Evolutionary conservation across 441 rosid genomes (phyloP), one percentile per base, ranked within the genome.

Genomic region (Erysimum cheiri): DNA sequence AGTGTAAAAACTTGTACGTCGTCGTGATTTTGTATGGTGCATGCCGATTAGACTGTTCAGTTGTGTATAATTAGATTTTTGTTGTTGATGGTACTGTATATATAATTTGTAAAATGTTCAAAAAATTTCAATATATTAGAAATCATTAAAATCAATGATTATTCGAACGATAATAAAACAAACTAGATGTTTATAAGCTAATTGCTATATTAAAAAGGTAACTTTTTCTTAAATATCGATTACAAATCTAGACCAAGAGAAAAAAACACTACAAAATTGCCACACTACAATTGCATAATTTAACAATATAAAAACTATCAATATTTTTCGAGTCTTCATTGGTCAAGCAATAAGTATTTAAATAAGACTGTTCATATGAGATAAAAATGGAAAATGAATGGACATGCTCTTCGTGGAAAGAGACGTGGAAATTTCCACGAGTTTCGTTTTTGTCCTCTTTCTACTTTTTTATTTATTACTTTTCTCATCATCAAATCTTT

Each of bases 351-450:
- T 4, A 26, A 43, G 41, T 67, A 52, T 10, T 73, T 41, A 59
- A 73, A 49, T n/a, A 66, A 32, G 5, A 43, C 17, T 39, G 33
- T 35, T 36, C 28, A 47, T 17, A 56, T 53, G 31, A 36, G 65
- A 17, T 56, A n/a, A 29, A 72, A 72, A 29, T 39, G 44, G 71
- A 67, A 60, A 60, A 53, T 12, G 69, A 54, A 43, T 36, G 39
- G 64, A 53, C 64, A 67, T 52, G 63, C 69, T 68, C 52, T 74
- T 67, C 69, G 64, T 61, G 69, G 69, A 60, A 73, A 67, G 48
- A 49, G 67, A 73, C 56, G 67, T 59, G 56, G 72, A 74, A 67
- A 67, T 2, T 74, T 36, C 64, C 41, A 9, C 44, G 39, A 52
- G 36, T 60, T 60, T 74, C 73, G 32, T 60, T 61, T 67, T 61